Evolutionary conservation across 345 rosid species (phyloP), one percentile per base, ranked within the genome.

Genomic region (Kandelia obovata): DNA sequence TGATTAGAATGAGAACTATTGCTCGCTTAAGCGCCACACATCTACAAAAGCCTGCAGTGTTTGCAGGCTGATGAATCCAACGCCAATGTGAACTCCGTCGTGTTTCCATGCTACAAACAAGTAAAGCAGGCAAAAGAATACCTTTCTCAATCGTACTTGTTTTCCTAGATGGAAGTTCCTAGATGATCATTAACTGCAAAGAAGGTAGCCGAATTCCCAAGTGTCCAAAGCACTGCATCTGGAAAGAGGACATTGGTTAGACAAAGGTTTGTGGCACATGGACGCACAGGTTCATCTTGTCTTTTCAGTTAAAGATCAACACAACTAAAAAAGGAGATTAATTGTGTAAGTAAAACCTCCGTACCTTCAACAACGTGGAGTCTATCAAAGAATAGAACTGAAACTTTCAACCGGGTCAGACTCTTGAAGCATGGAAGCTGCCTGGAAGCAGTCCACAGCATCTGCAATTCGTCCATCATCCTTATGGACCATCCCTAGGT

Each of bases 371-470:
- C 21, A 26, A 49, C 35, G 30, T 17, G 28, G 32, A 32, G 51
- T 8, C 25, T 2, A 35, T 91, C 75, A 91, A 76, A 71, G 70
- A 67, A 87, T 35, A 60, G 96, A 85, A 75, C 84, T 81, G 81
- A 94, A 94, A 81, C 86, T 88, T 75, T 94, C 97, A 39, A 94
- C 74, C 6, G 97, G 97, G 77, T 94, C 92, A 3, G 92, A 88
- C 56, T 91, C 97, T 79, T 91, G 95, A 52, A 94, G 98, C 92
- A 94, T 87, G 32, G 92, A 85, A 58, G 98, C 95, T 52, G 98
- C 98, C 80, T 88, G 95, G 81, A 94, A 90, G 81, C 96, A 89
- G 67, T 94, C 97, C 16, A 81, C 76, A 10, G 97, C 97, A 78
- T 91, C 98, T 51, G 90, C 90, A 65, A 85, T 80, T 65, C 97